Percentiles rank a stretch among this genome's conserved stretches.
Evolutionary conservation across 1,284 basidiomycete genomes (phyloP).

Genomic region (Cryptococcus sp.): DNA sequence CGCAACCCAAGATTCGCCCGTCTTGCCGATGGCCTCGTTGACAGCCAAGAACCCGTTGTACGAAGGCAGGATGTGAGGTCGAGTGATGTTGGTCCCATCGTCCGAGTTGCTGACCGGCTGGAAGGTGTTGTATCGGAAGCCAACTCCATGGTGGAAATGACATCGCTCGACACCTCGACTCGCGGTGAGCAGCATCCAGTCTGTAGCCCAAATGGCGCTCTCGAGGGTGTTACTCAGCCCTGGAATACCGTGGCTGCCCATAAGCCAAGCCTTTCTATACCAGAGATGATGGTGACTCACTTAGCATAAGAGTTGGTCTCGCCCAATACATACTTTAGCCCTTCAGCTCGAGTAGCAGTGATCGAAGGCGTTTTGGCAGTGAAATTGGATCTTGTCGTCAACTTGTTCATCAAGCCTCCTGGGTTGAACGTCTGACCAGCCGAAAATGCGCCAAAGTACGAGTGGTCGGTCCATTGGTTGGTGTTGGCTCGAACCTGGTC

Average conservation of each 20-base stretch:
- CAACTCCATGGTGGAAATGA: conserved; percentile 51
- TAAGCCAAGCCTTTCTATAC: background rate
- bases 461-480: background rate
- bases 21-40: conserved; percentile 49
- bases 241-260: conserved; percentile 55
- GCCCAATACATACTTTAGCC: conserved; percentile 18
- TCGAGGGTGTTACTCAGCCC: conserved; percentile 64
- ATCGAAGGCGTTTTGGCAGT: background rate
- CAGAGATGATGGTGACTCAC: conserved; percentile 7
- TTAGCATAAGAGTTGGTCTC: conserved; percentile 19
- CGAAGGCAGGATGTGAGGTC: conserved; percentile 56
- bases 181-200: conserved; percentile 56
- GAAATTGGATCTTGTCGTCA: conserved; percentile 1
- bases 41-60: conserved; percentile 59
- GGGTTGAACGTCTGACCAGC: background rate
- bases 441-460: conserved; percentile 1
- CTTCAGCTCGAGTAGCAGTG: background rate
- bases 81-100: conserved; percentile 43
- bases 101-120: conserved; percentile 47
- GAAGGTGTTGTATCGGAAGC: conserved; percentile 50
- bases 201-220: conserved; percentile 62
- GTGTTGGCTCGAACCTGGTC: background rate
- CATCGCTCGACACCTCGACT: conserved; percentile 44
- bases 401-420: conserved; percentile 1
- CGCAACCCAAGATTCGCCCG: conserved; percentile 48